Base-by-base conservation (phyloP, 164 flowering plant species). In the Umbilicus rupestris region DNA sequence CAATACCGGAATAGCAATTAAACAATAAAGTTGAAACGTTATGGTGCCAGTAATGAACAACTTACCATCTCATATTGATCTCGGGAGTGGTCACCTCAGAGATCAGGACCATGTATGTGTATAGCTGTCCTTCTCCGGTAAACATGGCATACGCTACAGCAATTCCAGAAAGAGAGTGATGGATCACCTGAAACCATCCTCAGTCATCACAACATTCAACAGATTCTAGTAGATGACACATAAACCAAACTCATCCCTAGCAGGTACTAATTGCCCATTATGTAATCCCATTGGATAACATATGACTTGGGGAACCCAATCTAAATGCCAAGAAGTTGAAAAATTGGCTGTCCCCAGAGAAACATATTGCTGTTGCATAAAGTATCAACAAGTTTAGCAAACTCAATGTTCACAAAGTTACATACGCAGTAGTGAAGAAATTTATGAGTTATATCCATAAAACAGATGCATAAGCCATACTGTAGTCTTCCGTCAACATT, bases 71-170 rank as follows among this genome's bases (percentile, higher is more conserved):
- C 81, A 95, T 71, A 72, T 95, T 92, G 73, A 95, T 81, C 66
- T 80, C 92, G 12, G 99, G 97, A 19, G 99, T 95, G 3, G 99
- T 95, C 46, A 80, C 75, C 79, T 95, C 99, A 28, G 99, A 95
- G 66, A 95, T 87, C 64, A 95, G 90, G 68, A 88, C 84, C 99
- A 95, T 89, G 70, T 73, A 92, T 2, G 96, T 87, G 65, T 95
- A 92, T 37, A 92, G 83, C 73, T 95, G 99, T 20, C 94, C 97
- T 72, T 95, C 96, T 66, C 97, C 87, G 30, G 85, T 77, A 52
- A 81, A 75, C 91, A 92, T 75, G 24, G 99, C 74, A 77, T 92
- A 95, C 68, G 92, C 85, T 29, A 95, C 90, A 49, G 96, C 82
- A 44, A 85, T 70, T 75, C 77, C 75, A 9, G 97, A 83, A 69